Percentiles rank a stretch among this genome's conserved stretches.
Conservation (phyloP, 2,329 filamentous ascomycete species). For the Diaporthe citriasiana region DNA sequence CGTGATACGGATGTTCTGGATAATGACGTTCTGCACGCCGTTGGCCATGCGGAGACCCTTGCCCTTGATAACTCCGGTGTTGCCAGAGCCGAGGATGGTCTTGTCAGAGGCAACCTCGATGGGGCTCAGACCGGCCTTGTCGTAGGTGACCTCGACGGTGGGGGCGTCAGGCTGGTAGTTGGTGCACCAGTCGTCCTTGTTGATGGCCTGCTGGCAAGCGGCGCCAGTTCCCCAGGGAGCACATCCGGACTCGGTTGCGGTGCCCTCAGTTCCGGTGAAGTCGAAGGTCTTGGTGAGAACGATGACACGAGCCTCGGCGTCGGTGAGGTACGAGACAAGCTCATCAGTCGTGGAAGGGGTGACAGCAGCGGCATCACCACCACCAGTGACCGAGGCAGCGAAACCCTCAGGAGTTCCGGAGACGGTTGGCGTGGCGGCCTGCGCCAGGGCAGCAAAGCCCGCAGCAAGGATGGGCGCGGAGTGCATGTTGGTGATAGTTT, state of each 20-base stretch:
- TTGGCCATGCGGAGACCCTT: slow-evolving; percentile 67
- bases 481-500: slow-evolving; percentile 28
- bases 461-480: slow-evolving; percentile 39
- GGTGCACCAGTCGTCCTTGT: slow-evolving; percentile 70
- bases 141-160: slow-evolving; percentile 58
- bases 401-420: slow-evolving; percentile 58
- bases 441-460: slow-evolving; percentile 46
- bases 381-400: slow-evolving; percentile 69
- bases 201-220: slow-evolving; percentile 71
- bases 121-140: slow-evolving; percentile 65
- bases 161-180: slow-evolving; percentile 69
- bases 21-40: slow-evolving; percentile 68
- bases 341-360: slow-evolving; percentile 67
- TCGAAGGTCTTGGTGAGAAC: slow-evolving; percentile 69
- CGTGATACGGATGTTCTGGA: slow-evolving; percentile 71
- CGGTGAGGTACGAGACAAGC: slow-evolving; percentile 71
- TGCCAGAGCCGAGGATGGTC: slow-evolving; percentile 67
- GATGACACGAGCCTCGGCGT: slow-evolving; percentile 67
- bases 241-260: slow-evolving; percentile 66
- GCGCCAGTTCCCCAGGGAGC: slow-evolving; percentile 69
- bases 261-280: slow-evolving; percentile 69
- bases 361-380: slow-evolving; percentile 66
- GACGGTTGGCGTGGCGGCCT: slow-evolving; percentile 48
- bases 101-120: slow-evolving; percentile 72
- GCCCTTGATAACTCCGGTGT: slow-evolving; percentile 68